Base-by-base conservation (phyloP, 2,329 filamentous ascomycete genomes). In the Penicillium sp. region DNA sequence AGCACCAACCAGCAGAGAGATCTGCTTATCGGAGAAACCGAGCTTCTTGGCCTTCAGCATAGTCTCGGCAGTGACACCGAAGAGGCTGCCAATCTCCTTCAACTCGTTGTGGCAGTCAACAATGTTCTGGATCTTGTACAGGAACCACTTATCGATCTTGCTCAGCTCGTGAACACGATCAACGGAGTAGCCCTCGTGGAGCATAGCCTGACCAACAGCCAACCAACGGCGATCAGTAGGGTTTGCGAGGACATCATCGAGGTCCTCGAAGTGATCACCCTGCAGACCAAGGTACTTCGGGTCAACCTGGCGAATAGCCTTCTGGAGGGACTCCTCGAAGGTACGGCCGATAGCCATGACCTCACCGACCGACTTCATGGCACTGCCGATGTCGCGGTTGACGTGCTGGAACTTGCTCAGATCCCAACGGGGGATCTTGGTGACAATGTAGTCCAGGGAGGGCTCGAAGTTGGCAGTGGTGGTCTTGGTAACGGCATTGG, bases 81-180 rank as follows among this genome's bases (percentile, higher is more conserved):
- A 88, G 51, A 99, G 85, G 72, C 88, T 90, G 68, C 93, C 93
- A 62, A 92, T 87, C 35, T 89, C 87, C 81, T 97, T 87, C 64
- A 99, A 87, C 76, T 96, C 91, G 68, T 87, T 87, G 62, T 90
- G 92, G 82, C 90, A 93, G 78, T 98, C 87, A 55, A 97, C 95
- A 72, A 99, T 91, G 83, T 98, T 98, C 81, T 97, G 89, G 55
- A 99, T 87, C 86, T 99, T 98, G 87, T 97, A 87, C 71, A 99
- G 82, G 85, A 99, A 99, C 95, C 95, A 98, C 81, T 96, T 97
- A 83, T 98, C 95, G 72, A 99, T 99, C 85, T 97, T 97, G 81
- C 91, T 96, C 70, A 99, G 83, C 6, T 97, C 92, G 75, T 98
- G 93, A 16, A 99, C 85, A 77, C 86, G 88, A 67, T 99, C 94